Conservation (phyloP, 495 filamentous ascomycete genomes). For the Thozetella sp. region DNA sequence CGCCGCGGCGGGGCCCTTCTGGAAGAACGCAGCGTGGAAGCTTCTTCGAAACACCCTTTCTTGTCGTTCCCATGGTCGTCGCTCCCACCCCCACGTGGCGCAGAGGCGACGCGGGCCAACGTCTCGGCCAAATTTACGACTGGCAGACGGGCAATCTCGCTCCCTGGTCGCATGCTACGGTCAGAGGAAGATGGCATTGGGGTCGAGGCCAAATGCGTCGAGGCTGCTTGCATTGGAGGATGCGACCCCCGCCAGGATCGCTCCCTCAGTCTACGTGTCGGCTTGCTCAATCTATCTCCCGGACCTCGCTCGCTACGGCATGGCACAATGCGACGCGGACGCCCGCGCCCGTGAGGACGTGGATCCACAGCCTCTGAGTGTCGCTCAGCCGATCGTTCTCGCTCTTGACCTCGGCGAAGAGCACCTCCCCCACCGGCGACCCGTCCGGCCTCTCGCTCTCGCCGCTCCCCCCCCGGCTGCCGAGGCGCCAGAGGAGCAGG, state of each 20-base stretch:
- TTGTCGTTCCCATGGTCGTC: not conserved
- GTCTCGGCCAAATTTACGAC: not conserved
- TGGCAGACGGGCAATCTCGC: not conserved
- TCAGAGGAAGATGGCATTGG: too few species aligned
- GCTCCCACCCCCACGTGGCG: not conserved
- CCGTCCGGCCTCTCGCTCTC: constrained; percentile 7
- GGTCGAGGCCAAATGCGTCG: too few species aligned
- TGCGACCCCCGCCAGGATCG: not conserved
- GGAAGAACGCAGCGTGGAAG: not conserved
- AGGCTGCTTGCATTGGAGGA: not conserved
- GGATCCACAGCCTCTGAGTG: constrained; percentile 95
- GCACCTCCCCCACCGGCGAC: constrained; percentile 53
- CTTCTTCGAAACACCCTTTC: not conserved
- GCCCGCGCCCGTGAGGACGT: constrained; percentile 83
- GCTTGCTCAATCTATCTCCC: constrained; percentile 25
- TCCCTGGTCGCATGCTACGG: too few species aligned
- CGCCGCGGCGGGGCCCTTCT: not conserved
- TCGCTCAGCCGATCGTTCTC: constrained; percentile 96
- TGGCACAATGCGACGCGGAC: constrained; percentile 87
- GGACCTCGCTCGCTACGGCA: constrained; percentile 76
- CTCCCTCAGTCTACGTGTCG: not conserved
- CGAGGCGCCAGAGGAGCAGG: constrained; percentile 79
- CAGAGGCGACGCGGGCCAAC: not conserved
- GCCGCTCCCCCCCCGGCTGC: constrained; percentile 26
- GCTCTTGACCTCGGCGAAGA: constrained; percentile 92